Base-by-base conservation (phyloP, 2,329 filamentous ascomycete genomes). In the Microcera coccophila region DNA sequence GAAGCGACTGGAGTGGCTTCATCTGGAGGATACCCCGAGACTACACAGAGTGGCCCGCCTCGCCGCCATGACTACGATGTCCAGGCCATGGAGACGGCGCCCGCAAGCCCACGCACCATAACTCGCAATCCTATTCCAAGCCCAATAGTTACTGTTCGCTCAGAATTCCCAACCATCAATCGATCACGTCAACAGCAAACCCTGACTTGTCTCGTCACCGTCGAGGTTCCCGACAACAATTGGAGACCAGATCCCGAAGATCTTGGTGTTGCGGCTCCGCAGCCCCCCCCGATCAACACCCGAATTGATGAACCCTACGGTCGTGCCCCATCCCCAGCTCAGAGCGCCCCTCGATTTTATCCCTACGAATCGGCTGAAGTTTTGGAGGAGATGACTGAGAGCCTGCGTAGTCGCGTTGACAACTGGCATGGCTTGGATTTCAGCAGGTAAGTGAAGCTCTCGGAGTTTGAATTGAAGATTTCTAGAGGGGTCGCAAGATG, bases 381-480 rank as follows among this genome's bases (percentile, higher is more conserved):
- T 4, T 65, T 97, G 44, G 85, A 93, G 41, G 84, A 91, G 52
- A 86, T 93, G 60, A 94, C 90, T 0, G 88, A 96, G 59, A 87
- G 83, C 49, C 70, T 98, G 45, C 82, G 88, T 44, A 80, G 73
- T 35, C 84, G 90, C n/a, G 93, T 98, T 10, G 93, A 98, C 58
- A 96, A 97, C 57, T 98, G 93, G 93, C 93, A 98, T 63, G 91
- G 93, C 0, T 74, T 98, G 16, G 91, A 97, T 61, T 96, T 96
- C 60, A 81, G 82, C 60, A 81, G 87, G 76, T 85, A 70, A 57
- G 73, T 45, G 31, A 16, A 33, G 31, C 31, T 33, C 10, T 7
- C 15, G 15, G 15, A 10, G 15, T 11, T 10, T 8, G 31, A 33
- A 26, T 29, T 42, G 24, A 33, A n/a, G n/a, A n/a, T n/a, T n/a